phyloP scores from a whole-genome alignment of 139 green algal genomes.

The Tetradesmus obliquus region DNA sequence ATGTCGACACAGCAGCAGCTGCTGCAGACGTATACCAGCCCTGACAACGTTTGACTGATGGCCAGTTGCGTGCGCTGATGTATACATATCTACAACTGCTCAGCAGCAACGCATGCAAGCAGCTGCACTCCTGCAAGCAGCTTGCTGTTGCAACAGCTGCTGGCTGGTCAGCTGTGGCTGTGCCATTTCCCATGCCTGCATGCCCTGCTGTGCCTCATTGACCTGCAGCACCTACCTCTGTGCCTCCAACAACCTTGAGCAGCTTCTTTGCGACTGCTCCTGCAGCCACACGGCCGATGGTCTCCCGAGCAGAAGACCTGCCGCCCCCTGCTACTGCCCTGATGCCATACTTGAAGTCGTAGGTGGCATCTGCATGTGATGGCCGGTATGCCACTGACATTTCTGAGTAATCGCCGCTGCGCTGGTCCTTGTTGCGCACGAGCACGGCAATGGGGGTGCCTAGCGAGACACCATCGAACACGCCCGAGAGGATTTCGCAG shows the following conservation, averaged over 20 bases:
- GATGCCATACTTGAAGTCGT: conserved; percentile 99
- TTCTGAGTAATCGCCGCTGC: conserved; percentile 87
- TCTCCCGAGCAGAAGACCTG: conserved; percentile 94
- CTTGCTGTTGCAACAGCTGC: not conserved
- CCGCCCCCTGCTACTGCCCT: conserved; percentile 96
- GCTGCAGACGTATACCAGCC: not conserved
- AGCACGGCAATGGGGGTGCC: conserved; percentile 95
- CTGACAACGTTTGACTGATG: not conserved
- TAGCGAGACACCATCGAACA: conserved; percentile 84
- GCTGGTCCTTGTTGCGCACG: conserved; percentile 98
- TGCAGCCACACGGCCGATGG: conserved; percentile 97
- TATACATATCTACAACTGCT: not conserved
- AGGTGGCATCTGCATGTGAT: conserved; percentile 98
- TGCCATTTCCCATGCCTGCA: not conserved
- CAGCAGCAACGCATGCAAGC: not conserved
- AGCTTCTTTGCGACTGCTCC: conserved; percentile 99
- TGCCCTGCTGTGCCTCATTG: not conserved
- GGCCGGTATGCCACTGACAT: conserved; percentile 93
- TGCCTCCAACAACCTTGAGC: conserved; percentile 78
- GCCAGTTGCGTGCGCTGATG: too few species aligned
- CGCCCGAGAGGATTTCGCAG: conserved; percentile 92
- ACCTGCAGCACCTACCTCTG: conserved; percentile 67
- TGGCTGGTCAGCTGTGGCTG: not conserved
- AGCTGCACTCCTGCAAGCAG: not conserved
- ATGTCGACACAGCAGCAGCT: not conserved